Percentiles rank a stretch among this genome's conserved stretches.
These are phyloP conservation scores for Microcyclospora tardicrescens DNA, from an alignment of 2,329 filamentous ascomycete genomes.

Conservation along the genomic window DNA sequence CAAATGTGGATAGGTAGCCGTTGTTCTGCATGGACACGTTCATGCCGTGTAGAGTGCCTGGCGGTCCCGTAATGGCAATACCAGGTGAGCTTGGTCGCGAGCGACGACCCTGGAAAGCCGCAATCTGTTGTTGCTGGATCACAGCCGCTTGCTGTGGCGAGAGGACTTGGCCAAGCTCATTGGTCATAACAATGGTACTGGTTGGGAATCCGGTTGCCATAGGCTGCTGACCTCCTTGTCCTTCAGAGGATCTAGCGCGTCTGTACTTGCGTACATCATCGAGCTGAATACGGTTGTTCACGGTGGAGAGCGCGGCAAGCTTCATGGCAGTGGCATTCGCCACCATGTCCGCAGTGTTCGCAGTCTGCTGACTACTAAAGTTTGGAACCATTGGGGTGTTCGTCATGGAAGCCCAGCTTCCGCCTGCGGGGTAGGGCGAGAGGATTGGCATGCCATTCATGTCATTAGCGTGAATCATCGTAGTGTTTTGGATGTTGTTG, in stretches of 20 bases:
- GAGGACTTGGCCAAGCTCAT: conserved; percentile 79
- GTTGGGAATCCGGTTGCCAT: conserved; percentile 54
- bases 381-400: conserved; percentile 92
- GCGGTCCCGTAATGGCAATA: conserved; percentile 58
- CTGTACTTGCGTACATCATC: conserved; percentile 96
- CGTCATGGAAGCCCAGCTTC: conserved; percentile 97
- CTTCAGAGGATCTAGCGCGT: conserved; percentile 78
- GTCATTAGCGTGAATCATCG: conserved; percentile 59
- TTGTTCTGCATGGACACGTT: conserved; percentile 84
- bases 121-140: conserved; percentile 61
- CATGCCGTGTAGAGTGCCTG: conserved; percentile 49
- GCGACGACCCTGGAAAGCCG: conserved; percentile 64
- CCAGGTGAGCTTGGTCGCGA: conserved; percentile 86
- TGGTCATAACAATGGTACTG: conserved; percentile 69
- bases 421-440: conserved; percentile 71
- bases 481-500: conserved; percentile 69
- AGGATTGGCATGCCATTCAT: conserved; percentile 58
- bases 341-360: conserved; percentile 86
- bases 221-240: conserved; percentile 45
- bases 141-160: conserved; percentile 43
- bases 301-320: conserved; percentile 85
- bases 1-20: conserved; percentile 82
- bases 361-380: conserved; percentile 48
- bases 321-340: conserved; percentile 99
- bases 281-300: conserved; percentile 94